Base-by-base conservation (phyloP, 352 stramenopile species). In the Globisporangium lucens region DNA sequence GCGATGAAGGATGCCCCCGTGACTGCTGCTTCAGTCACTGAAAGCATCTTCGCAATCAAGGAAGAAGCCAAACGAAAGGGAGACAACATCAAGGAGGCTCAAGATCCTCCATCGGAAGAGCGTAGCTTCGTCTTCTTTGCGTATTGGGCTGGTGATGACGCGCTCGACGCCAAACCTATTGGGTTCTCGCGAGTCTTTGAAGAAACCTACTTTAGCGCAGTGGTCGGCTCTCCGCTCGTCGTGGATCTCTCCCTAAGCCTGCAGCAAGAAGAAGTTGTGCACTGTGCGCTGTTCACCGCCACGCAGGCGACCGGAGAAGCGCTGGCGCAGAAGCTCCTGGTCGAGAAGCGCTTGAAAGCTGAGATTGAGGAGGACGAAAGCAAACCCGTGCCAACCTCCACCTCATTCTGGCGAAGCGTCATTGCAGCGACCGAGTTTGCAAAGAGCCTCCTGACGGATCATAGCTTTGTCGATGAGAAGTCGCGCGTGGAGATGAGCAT, bases 401-500 rank as follows among this genome's bases (percentile, higher is more conserved):
- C 9, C 3, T 2, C 17, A 29, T 57, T 65, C 20, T 65, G 52
- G 27, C 60, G 46, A 2, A 35, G 20, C n/a, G 1, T 66, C 0
- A 41, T 59, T 20, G 10, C 20, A 10, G 36, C 52, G 13, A 46
- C 49, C 12, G 52, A 67, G 35, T 67, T 62, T 29, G 13, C 20
- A 12, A 61, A 67, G 62, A 55, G 24, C 4, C 41, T 67, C 9
- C 13, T 67, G 27, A 5, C 2, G 0, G 51, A 61, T 0, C 36
- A 56, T 13, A 52, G 36, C 7, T 67, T 56, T 24, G 20, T 2
- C 12, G 62, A 43, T 4, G 46, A 56, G 4, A 30, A 53, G 2
- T 3, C 8, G 35, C 62, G 62, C 17, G 7, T 67, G 22, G 52
- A 56, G 62, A 56, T 67, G 62, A 38, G 15, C 17, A 67, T 61